Percentiles rank a stretch among this genome's conserved stretches.
Evolutionary conservation across 1,284 basidiomycete genomes (phyloP).

Genomic region (Boletus semigastroideus): DNA sequence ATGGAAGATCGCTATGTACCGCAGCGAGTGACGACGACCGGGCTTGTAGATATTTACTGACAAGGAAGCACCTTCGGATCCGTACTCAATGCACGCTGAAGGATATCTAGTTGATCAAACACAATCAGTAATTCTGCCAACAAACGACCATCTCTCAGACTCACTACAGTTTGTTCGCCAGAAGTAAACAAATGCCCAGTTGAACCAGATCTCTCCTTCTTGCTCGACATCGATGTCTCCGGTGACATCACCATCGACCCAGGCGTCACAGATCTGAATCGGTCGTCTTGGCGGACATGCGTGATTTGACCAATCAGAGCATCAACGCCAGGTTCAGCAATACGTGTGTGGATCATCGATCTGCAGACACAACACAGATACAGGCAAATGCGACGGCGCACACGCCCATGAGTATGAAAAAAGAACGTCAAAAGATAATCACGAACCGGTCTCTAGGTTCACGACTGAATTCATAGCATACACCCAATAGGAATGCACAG

Average conservation of each 20-base stretch:
- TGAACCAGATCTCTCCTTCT: conserved; percentile 92
- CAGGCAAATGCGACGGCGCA: neutral
- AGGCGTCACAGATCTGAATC: conserved; percentile 88
- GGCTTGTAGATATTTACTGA: too few relatives aligned
- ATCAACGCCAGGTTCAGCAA: conserved; percentile 85
- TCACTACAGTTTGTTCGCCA: conserved; percentile 96
- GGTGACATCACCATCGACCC: conserved; percentile 66
- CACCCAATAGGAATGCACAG: conserved; percentile 88
- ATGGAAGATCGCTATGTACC: too few relatives aligned
- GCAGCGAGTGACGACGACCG: too few relatives aligned
- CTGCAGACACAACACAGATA: too few relatives aligned
- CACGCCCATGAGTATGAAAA: neutral
- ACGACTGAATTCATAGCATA: conserved; percentile 93
- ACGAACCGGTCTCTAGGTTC: conserved; percentile 84
- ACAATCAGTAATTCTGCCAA: neutral
- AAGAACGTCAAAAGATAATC: neutral
- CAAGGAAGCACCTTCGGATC: too few relatives aligned
- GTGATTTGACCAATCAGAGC: conserved; percentile 85
- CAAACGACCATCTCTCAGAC: conserved; percentile 36
- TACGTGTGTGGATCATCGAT: conserved; percentile 81
- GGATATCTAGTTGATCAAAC: conserved; percentile 26
- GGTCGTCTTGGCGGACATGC: conserved; percentile 84
- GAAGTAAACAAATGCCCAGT: conserved; percentile 99
- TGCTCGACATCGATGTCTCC: conserved; percentile 45
- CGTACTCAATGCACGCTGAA: conserved; percentile 64